These are phyloP conservation scores for Emergomyces africanus DNA, from an alignment of 2,329 filamentous ascomycete species.

Conservation along the genomic window DNA sequence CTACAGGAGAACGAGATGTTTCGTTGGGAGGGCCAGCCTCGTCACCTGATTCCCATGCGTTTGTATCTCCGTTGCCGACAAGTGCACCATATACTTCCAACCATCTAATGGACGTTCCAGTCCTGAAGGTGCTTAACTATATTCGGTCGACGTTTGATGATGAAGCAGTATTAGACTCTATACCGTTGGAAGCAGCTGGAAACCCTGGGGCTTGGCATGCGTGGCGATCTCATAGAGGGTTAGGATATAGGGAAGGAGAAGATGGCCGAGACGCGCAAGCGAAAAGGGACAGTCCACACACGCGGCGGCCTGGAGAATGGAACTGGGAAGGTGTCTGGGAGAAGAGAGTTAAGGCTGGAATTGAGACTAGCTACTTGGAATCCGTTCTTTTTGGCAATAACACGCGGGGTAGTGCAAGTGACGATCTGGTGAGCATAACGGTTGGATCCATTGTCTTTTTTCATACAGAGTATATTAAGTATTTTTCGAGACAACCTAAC, in stretches of 20 bases:
- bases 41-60: not conserved
- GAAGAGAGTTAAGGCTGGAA: slow-evolving; percentile 66
- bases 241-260: slow-evolving; percentile 12
- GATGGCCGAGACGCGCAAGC: slow-evolving; percentile 12
- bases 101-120: slow-evolving; percentile 34
- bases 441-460: not conserved
- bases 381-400: slow-evolving; percentile 60
- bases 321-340: slow-evolving; percentile 99
- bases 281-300: slow-evolving; percentile 35
- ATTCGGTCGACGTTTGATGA: slow-evolving; percentile 72
- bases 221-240: slow-evolving; percentile 60
- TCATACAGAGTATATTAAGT: not conserved
- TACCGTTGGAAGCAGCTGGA: slow-evolving; percentile 70
- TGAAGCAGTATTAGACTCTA: slow-evolving; percentile 59
- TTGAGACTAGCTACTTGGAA: slow-evolving; percentile 67
- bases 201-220: slow-evolving; percentile 92
- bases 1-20: not conserved
- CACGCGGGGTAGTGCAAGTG: slow-evolving; percentile 38
- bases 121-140: slow-evolving; percentile 63
- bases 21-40: not conserved
- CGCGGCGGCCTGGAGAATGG: slow-evolving; percentile 66
- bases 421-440: slow-evolving; percentile 56
- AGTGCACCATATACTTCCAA: slow-evolving; percentile 5
- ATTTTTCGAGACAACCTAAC: not conserved
- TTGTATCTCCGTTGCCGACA: slow-evolving; percentile 9